Conservation (phyloP, 805 yeast species). For the Metschnikowia drakensbergensis region DNA sequence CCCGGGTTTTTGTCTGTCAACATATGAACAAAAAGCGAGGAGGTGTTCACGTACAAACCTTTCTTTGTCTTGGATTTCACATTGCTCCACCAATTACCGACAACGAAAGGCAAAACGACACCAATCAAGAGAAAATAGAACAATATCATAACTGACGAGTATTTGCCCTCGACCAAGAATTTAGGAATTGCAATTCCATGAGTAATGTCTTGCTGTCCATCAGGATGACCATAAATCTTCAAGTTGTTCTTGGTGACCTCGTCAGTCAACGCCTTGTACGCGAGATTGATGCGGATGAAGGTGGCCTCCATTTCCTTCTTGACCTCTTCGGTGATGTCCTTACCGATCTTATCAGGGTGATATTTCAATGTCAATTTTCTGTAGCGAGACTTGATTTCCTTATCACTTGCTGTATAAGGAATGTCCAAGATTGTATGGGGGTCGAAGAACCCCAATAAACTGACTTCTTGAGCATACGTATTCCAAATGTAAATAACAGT, state of each 20-base stretch:
- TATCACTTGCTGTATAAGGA: slow-evolving; percentile 61
- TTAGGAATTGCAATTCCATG: slow-evolving; percentile 96
- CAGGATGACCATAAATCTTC: slow-evolving; percentile 92
- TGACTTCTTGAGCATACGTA: slow-evolving; percentile 42
- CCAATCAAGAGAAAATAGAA: slow-evolving; percentile 72
- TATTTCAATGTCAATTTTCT: slow-evolving; percentile 81
- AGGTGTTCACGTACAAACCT: slow-evolving; percentile 83
- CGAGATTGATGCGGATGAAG: slow-evolving; percentile 80
- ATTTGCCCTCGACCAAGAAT: slow-evolving; percentile 79
- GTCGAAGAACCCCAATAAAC: slow-evolving; percentile 60
- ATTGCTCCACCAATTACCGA: slow-evolving; percentile 86
- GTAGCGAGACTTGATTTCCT: slow-evolving; percentile 75
- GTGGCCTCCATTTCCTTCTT: slow-evolving; percentile 62
- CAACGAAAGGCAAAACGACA: slow-evolving; percentile 70
- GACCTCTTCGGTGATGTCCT: slow-evolving; percentile 55
- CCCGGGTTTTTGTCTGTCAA: slow-evolving; percentile 74
- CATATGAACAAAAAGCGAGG: slow-evolving; percentile 67
- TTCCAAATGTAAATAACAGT: slow-evolving; percentile 40
- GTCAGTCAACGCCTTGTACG: slow-evolving; percentile 93
- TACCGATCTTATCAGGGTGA: slow-evolving; percentile 90
- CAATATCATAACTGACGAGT: slow-evolving; percentile 59
- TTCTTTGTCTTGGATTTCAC: slow-evolving; percentile 76
- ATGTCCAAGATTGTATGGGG: slow-evolving; percentile 87
- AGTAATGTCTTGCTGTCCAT: slow-evolving; percentile 85
- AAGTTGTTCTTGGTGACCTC: slow-evolving; percentile 78